These are phyloP conservation scores for Arthroderma uncinatum DNA, from an alignment of 2,329 filamentous ascomycete species.

Conservation along the genomic window DNA sequence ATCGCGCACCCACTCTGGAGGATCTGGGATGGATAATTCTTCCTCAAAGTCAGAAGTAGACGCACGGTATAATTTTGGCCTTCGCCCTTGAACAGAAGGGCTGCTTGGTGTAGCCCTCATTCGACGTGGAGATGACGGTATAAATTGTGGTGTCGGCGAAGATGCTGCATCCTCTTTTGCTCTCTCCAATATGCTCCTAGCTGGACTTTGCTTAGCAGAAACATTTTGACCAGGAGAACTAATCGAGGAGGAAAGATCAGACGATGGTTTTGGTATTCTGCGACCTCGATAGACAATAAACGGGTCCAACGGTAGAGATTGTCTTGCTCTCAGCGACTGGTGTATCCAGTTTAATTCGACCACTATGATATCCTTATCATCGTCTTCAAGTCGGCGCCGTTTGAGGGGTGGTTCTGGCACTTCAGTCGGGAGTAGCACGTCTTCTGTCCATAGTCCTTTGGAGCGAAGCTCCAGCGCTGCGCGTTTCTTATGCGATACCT, in stretches of 20 bases:
- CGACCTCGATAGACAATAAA: slow-evolving; percentile 43
- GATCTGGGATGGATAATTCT: slow-evolving; percentile 44
- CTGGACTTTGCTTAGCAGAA: slow-evolving; percentile 10
- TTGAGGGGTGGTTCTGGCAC: slow-evolving; percentile 20
- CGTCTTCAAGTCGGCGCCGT: slow-evolving; percentile 18
- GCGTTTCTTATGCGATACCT: slow-evolving; percentile 56
- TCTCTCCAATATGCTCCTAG: slow-evolving; percentile 39
- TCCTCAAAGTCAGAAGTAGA: slow-evolving; percentile 71
- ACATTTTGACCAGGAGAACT: neutral
- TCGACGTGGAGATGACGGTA: slow-evolving; percentile 1
- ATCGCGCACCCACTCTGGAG: slow-evolving; percentile 59
- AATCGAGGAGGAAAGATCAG: slow-evolving; percentile 6
- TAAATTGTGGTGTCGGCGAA: slow-evolving; percentile 8
- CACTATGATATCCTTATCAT: slow-evolving; percentile 29
- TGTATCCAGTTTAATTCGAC: slow-evolving; percentile 46
- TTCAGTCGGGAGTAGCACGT: slow-evolving; percentile 15
- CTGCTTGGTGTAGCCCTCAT: slow-evolving; percentile 9
- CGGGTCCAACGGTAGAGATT: slow-evolving; percentile 36
- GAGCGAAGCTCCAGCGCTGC: slow-evolving; percentile 67
- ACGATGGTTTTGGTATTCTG: slow-evolving; percentile 11
- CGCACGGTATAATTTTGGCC: slow-evolving; percentile 48
- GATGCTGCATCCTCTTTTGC: slow-evolving; percentile 40
- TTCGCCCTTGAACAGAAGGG: slow-evolving; percentile 19
- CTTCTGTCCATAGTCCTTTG: slow-evolving; percentile 46
- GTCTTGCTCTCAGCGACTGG: slow-evolving; percentile 35